These are phyloP conservation scores for Lactarius tabidus DNA, from an alignment of 768 basidiomycete species.

Conservation along the genomic window DNA sequence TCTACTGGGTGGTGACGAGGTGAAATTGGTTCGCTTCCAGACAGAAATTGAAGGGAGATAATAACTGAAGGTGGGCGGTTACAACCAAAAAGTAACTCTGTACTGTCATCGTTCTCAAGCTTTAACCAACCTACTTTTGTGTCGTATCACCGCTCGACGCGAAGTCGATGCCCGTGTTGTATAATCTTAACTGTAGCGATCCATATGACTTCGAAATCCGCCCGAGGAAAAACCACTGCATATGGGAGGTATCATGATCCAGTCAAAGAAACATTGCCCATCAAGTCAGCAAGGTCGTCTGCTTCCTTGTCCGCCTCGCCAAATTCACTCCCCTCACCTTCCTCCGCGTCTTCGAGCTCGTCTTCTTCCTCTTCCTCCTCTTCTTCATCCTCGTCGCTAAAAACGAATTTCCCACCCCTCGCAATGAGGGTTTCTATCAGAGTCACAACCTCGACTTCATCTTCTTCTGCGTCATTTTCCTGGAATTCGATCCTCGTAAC, in stretches of 20 bases:
- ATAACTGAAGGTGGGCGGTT: too few relatives aligned
- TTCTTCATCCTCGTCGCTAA: slow-evolving; percentile 78
- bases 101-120: too few relatives aligned
- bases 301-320: slow-evolving; percentile 36
- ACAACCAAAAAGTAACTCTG: too few relatives aligned
- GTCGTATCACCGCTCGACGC: too few relatives aligned
- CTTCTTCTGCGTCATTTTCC: slow-evolving; percentile 85
- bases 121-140: too few relatives aligned
- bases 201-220: too few relatives aligned
- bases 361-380: slow-evolving; percentile 54
- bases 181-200: too few relatives aligned
- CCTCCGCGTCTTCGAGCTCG: slow-evolving; percentile 37
- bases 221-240: not conserved
- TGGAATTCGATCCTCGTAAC: slow-evolving; percentile 79
- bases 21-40: too few relatives aligned
- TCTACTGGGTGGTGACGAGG: too few relatives aligned
- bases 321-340: slow-evolving; percentile 29
- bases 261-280: slow-evolving; percentile 53
- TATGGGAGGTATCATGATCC: slow-evolving; percentile 8
- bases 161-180: too few relatives aligned
- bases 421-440: slow-evolving; percentile 53
- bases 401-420: slow-evolving; percentile 62
- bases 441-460: slow-evolving; percentile 57
- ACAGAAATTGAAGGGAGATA: too few relatives aligned
- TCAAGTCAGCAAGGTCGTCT: slow-evolving; percentile 61